Base-by-base conservation (phyloP, 73 alveolate genomes). In the Blepharisma stoltei region DNA sequence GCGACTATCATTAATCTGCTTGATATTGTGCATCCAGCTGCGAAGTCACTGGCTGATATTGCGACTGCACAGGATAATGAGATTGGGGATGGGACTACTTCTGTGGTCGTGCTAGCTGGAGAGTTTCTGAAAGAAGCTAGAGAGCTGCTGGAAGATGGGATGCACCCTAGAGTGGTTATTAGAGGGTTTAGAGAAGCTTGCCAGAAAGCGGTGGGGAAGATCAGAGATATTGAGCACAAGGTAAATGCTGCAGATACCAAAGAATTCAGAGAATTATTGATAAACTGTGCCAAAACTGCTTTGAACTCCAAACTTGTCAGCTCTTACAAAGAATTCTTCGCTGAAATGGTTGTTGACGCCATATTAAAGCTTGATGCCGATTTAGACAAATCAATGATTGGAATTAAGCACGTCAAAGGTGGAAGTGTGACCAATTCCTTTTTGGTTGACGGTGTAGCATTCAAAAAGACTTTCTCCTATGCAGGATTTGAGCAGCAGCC, bases 401-500 rank as follows among this genome's bases (percentile, higher is more conserved):
- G 97, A 49, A 92, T 94, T 52, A 94, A 94, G 91, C 88, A 89
- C 66, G 97, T 94, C 48, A 92, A 96, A 54, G 98, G 98, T 37
- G 98, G 98, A 25, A 80, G 94, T 6, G 88, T 90, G 76, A 87
- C 96, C 37, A 96, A 94, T 71, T 88, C 97, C 6, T 83, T 89
- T 60, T 67, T 94, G 20, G 93, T 94, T 67, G 95, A 92, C 47
- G 99, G 99, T 14, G 99, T 96, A 44, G 98, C 99, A 53, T 96
- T 96, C 94, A 96, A 95, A 89, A 96, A 96, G 81, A 95, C 98
- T 49, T 96, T 96, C 89, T 71, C 93, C 43, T 92, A 93, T 85
- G 98, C 98, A 67, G 99, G 99, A 21, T 96, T 96, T 81, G 99
- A 96, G 80, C 92, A 96, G 85, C 96, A 96, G 83, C 98, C 98